These are phyloP conservation scores for Cyberlindnera misumaiensis DNA, from an alignment of 805 yeast genomes.

Conservation along the genomic window DNA sequence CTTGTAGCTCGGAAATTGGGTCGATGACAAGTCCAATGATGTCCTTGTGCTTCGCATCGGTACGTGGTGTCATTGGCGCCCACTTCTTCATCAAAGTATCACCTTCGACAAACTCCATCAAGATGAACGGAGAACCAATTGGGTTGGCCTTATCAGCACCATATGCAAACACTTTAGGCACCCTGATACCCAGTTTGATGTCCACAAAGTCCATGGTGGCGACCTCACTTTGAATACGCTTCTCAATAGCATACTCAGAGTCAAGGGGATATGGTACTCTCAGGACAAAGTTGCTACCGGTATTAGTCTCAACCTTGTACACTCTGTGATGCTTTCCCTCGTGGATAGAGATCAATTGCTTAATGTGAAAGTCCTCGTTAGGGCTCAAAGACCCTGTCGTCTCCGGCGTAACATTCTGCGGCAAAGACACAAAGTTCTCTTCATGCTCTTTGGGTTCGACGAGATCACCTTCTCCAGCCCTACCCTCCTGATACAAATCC, in stretches of 20 bases:
- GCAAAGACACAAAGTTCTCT: conserved; percentile 35
- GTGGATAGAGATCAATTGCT: conserved; percentile 74
- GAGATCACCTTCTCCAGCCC: conserved; percentile 25
- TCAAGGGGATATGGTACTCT: conserved; percentile 82
- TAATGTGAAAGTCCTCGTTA: conserved; percentile 43
- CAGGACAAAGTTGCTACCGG: conserved; percentile 57
- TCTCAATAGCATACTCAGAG: conserved; percentile 54
- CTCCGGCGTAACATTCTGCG: conserved; percentile 39
- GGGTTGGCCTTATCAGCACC: conserved; percentile 58
- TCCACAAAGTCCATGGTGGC: conserved; percentile 85
- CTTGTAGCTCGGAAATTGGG: conserved; percentile 66
- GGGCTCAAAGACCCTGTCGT: conserved; percentile 39
- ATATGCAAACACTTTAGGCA: conserved; percentile 67
- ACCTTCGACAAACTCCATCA: conserved; percentile 78
- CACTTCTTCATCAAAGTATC: conserved; percentile 81
- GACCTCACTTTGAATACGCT: conserved; percentile 79
- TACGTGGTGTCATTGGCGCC: conserved; percentile 73
- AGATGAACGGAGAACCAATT: conserved; percentile 65
- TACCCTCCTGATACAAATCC: conserved; percentile 34
- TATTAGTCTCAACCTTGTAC: conserved; percentile 62
- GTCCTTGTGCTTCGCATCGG: conserved; percentile 42
- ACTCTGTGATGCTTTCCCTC: conserved; percentile 94
- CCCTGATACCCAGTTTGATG: conserved; percentile 55
- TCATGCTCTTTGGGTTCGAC: conserved; percentile 31
- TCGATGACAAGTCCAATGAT: conserved; percentile 55